phyloP scores from a whole-genome alignment of 176 grass and related monocot species.

The Saccharum officinarum region DNA sequence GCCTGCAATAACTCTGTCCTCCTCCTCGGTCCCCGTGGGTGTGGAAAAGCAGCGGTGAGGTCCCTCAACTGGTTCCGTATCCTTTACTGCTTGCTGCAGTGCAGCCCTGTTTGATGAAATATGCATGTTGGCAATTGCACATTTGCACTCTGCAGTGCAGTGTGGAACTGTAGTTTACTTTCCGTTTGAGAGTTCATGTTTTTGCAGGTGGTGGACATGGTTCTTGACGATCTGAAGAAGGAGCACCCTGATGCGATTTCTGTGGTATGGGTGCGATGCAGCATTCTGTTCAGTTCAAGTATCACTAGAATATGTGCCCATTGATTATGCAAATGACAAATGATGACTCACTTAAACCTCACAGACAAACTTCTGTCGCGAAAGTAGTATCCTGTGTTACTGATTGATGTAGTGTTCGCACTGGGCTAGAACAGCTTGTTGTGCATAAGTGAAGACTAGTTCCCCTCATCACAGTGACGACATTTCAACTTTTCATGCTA shows the following conservation, averaged over 20 bases:
- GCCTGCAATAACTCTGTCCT: constrained; percentile 83
- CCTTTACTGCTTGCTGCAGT: neutral
- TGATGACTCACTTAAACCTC: neutral
- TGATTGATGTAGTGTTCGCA: neutral
- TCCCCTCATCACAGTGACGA: no score
- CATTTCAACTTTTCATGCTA: neutral
- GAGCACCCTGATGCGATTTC: constrained; percentile 80
- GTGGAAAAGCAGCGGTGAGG: constrained; percentile 70
- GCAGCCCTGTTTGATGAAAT: constrained; percentile 26
- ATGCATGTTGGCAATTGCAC: neutral
- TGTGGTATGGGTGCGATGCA: constrained; percentile 46
- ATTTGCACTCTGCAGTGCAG: neutral
- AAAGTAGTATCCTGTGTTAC: neutral
- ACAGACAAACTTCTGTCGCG: neutral
- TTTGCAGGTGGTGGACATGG: constrained; percentile 79
- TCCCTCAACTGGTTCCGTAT: neutral
- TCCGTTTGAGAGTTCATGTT: neutral
- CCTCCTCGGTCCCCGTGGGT: constrained; percentile 71
- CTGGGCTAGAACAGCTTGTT: neutral
- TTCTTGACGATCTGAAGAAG: constrained; percentile 73
- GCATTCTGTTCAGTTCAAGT: neutral
- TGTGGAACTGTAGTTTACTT: neutral
- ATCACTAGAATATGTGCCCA: neutral
- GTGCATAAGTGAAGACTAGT: neutral
- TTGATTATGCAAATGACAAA: neutral